Percentiles rank a stretch among this genome's conserved stretches.
Conservation (phyloP, 371 early-diverging fungal species). For the Saksenaea vasiformis region DNA sequence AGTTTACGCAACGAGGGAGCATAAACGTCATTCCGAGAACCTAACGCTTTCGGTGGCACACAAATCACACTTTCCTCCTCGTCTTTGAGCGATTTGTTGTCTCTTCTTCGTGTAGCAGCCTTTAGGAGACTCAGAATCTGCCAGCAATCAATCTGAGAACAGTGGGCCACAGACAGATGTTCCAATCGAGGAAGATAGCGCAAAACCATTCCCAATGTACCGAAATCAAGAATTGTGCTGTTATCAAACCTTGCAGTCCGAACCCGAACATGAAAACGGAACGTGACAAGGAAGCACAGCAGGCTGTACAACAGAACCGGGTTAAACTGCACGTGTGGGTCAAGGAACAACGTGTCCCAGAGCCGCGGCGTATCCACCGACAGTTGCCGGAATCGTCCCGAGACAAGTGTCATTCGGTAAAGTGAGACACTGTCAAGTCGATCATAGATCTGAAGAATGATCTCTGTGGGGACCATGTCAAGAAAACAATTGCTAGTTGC, state of each 20-base stretch:
- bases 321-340: slow-evolving; percentile 8
- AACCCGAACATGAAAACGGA: neutral
- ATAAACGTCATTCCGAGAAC: neutral
- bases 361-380: neutral
- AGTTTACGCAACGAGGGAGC: slow-evolving; percentile 11
- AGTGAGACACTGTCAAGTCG: slow-evolving; percentile 10
- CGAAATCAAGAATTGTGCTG: neutral
- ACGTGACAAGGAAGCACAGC: slow-evolving; percentile 8
- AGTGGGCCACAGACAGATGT: slow-evolving; percentile 3
- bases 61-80: neutral
- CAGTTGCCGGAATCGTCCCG: slow-evolving; percentile 1
- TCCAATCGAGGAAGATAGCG: slow-evolving; percentile 5
- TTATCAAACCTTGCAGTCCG: slow-evolving; percentile 8
- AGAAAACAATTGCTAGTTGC: neutral
- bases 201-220: slow-evolving; percentile 5
- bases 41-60: neutral
- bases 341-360: neutral
- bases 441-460: neutral
- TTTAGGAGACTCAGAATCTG: slow-evolving; percentile 9
- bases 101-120: neutral
- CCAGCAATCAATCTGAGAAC: slow-evolving; percentile 10
- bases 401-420: slow-evolving; percentile 8
- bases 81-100: neutral
- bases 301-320: neutral
- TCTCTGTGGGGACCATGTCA: neutral